Evolutionary conservation across 1,139 yeast genomes (phyloP), one percentile per base, ranked within the genome.

Genomic region (Hyphopichia khmerensis): DNA sequence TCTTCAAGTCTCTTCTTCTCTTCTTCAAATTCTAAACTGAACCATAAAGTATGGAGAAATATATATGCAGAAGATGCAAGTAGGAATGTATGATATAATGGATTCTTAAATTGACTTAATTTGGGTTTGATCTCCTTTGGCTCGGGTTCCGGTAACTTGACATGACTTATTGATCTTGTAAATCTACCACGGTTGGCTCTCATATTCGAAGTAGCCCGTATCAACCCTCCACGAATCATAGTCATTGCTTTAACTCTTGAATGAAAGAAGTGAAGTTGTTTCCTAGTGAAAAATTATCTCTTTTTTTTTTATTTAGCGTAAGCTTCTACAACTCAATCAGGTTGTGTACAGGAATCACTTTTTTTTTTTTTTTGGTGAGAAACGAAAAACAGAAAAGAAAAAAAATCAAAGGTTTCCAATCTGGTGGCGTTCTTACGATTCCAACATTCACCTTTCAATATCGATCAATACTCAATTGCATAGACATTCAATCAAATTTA

Each of bases 31-130:
- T 69, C 75, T 30, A 69, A 51, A 11, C 56, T 48, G 21, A 57
- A 53, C 67, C 74, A 69, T 11, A 63, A 41, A 1, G 67, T 53
- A 48, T 73, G 72, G 35, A 72, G 56, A 6, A 59, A 49, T 50
- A 72, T 60, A 50, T 69, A 73, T 0, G 75, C 60, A 1, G 72
- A 56, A 3, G 74, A 65, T 3, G 78, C 76, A 19, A 72, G 51
- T 26, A 72, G 60, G 41, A 73, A 69, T 3, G 72, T 62, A 48
- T 73, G 72, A 35, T 67, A 57, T 17, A 72, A 52, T 5, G 79
- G 75, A 44, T 55, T 59, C 41, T 57, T 60, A 52, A 73, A 73
- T 48, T 73, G 69, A 19, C 67, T 54, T 15, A 73, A 44, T 19
- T 49, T 57, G 7, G 78, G 78, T 45, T 69, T 68, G 3, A 36